Percentiles rank a stretch among this genome's conserved stretches.
These are phyloP conservation scores for Croton laevigatus DNA, from an alignment of 441 rosid genomes.

Conservation along the genomic window DNA sequence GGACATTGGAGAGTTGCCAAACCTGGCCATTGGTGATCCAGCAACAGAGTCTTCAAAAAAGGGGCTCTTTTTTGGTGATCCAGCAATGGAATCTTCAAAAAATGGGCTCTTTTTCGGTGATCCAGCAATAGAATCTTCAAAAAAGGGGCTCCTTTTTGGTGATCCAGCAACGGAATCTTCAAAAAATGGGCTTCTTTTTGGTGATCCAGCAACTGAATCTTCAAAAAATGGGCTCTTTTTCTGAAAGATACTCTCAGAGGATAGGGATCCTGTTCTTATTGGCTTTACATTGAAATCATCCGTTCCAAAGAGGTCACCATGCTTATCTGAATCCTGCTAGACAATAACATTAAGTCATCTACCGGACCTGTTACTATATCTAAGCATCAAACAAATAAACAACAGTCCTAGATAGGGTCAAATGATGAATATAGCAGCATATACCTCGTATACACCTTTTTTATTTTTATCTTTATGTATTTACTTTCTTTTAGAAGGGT, in stretches of 20 bases:
- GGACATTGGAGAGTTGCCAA: slow-evolving; percentile 78
- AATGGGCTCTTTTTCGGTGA: no score
- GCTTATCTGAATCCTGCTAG: slow-evolving; percentile 50
- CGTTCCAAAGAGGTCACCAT: slow-evolving; percentile 56
- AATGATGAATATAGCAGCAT: neutral
- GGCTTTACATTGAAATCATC: slow-evolving; percentile 60
- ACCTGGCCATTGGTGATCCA: slow-evolving; percentile 75
- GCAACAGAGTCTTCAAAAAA: slow-evolving; percentile 28
- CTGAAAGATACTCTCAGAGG: slow-evolving; percentile 42
- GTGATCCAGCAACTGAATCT: slow-evolving; percentile 51
- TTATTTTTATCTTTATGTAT: neutral
- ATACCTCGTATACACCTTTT: neutral
- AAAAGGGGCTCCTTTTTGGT: no score
- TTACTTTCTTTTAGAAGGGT: neutral
- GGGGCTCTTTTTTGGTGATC: no score
- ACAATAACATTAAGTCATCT: slow-evolving; percentile 9
- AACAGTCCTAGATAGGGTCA: neutral
- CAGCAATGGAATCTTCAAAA: slow-evolving; percentile 76
- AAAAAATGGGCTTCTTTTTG: no score
- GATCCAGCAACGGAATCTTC: no score
- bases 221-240: slow-evolving; percentile 74
- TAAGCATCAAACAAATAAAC: neutral
- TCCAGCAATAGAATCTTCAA: no score
- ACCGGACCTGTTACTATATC: neutral
- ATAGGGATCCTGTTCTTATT: slow-evolving; percentile 61